Percentiles rank a stretch among this genome's conserved stretches.
Conservation (phyloP, 2,329 filamentous ascomycete genomes). For the Paraphoma chrysanthemicola region DNA sequence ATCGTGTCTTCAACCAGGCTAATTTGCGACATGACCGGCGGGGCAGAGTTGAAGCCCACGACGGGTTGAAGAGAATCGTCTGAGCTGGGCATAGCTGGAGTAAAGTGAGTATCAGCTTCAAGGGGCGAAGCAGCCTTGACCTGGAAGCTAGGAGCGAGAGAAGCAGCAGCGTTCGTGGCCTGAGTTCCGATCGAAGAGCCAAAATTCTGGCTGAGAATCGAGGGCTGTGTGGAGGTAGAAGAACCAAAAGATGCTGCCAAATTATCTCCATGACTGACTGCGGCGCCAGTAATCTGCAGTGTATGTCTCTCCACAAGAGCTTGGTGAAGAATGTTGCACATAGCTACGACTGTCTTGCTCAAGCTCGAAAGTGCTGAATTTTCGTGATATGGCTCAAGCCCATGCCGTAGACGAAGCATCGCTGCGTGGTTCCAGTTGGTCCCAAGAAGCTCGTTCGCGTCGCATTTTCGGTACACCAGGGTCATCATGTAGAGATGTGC, state of each 20-base stretch:
- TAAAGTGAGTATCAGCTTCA: not conserved
- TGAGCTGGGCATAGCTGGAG: not conserved
- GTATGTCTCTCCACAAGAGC: not conserved
- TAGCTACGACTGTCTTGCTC: not conserved
- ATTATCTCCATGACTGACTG: not conserved
- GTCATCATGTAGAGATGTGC: not conserved
- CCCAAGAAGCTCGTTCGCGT: not conserved
- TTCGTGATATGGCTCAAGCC: not conserved
- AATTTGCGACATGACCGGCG: too few relatives aligned
- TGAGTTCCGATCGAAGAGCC: not conserved
- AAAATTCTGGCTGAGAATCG: not conserved
- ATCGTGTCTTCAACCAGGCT: too few relatives aligned
- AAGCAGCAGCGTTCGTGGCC: not conserved
- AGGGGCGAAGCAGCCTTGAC: not conserved
- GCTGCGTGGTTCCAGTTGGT: not conserved
- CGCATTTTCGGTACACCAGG: not conserved
- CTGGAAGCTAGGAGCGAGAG: not conserved
- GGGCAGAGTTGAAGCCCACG: too few relatives aligned
- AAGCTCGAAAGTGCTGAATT: not conserved
- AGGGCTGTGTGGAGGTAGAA: not conserved
- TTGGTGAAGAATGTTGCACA: not conserved
- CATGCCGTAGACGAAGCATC: not conserved
- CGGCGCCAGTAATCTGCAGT: not conserved
- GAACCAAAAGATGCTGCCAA: not conserved
- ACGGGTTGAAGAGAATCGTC: not conserved